phyloP scores from a whole-genome alignment of 208 protist species.

The Zelonia costaricensis region DNA sequence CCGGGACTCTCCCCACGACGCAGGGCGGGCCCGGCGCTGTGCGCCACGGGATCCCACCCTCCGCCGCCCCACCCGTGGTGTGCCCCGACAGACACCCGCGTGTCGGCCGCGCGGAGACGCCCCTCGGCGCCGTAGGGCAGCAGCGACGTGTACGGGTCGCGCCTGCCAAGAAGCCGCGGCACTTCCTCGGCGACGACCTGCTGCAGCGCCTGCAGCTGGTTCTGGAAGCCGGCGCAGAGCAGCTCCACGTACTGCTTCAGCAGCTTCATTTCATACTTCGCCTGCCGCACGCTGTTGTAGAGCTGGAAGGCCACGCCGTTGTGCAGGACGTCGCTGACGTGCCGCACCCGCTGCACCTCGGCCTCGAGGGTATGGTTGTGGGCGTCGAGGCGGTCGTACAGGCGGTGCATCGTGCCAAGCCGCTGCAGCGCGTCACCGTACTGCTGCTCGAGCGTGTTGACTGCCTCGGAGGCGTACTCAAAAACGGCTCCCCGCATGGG shows the following conservation, averaged over 20 bases:
- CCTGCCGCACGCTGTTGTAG: slow-evolving; percentile 35
- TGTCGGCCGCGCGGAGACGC: slow-evolving; percentile 8
- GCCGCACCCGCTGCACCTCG: slow-evolving; percentile 20
- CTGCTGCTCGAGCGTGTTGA: slow-evolving; percentile 45
- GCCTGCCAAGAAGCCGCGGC: slow-evolving; percentile 1
- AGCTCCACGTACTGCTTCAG: slow-evolving; percentile 47
- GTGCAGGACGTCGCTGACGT: slow-evolving; percentile 10
- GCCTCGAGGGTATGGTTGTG: slow-evolving; percentile 20
- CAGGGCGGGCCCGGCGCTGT: no score
- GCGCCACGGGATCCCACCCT: no score
- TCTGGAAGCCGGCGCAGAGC: slow-evolving; percentile 36
- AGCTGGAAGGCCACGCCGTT: slow-evolving; percentile 27
- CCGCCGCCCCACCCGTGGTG: background rate
- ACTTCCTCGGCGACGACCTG: slow-evolving; percentile 26
- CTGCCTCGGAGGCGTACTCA: slow-evolving; percentile 37
- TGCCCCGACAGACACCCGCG: slow-evolving; percentile 15
- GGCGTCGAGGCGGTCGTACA: slow-evolving; percentile 25
- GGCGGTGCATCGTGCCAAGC: slow-evolving; percentile 34
- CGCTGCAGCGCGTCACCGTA: slow-evolving; percentile 41
- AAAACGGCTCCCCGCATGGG: no score
- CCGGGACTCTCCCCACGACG: background rate
- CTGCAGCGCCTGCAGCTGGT: slow-evolving; percentile 26
- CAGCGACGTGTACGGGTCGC: slow-evolving; percentile 15
- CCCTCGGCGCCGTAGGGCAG: slow-evolving; percentile 20
- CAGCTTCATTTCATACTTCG: slow-evolving; percentile 36